Evolutionary conservation across 1,284 basidiomycete genomes (phyloP).

Genomic region (Cutaneotrichosporon arboriforme): DNA sequence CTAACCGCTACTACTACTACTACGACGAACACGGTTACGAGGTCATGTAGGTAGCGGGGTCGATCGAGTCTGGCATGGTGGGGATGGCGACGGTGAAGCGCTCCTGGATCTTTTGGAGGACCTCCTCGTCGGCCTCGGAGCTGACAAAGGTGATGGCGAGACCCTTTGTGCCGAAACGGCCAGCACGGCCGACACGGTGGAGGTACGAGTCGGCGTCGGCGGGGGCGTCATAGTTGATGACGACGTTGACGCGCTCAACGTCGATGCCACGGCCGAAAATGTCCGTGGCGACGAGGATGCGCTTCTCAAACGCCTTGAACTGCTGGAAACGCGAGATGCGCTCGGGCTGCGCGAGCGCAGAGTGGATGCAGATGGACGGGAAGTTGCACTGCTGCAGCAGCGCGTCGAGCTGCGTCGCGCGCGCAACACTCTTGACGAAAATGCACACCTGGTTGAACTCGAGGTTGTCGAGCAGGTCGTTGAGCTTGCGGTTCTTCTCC

Average conservation of each 20-base stretch:
- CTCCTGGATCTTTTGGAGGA: constrained; percentile 58
- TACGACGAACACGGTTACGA: constrained; percentile 21
- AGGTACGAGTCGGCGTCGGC: constrained; percentile 96
- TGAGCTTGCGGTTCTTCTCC: constrained; percentile 95
- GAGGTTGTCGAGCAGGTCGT: constrained; percentile 89
- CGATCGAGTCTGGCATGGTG: constrained; percentile 43
- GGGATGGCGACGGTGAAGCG: constrained; percentile 49
- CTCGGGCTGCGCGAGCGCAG: constrained; percentile 88
- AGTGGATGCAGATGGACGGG: constrained; percentile 96
- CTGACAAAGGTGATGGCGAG: constrained; percentile 97
- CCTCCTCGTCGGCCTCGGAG: constrained; percentile 84
- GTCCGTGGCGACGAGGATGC: constrained; percentile 94
- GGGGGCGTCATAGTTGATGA: constrained; percentile 93
- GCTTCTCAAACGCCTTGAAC: constrained; percentile 99
- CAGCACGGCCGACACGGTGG: constrained; percentile 97
- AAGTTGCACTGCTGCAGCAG: constrained; percentile 96
- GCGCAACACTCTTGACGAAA: constrained; percentile 95
- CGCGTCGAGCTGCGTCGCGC: constrained; percentile 95
- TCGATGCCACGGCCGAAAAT: constrained; percentile 97
- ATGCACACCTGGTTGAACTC: constrained; percentile 99
- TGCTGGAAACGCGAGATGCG: constrained; percentile 96
- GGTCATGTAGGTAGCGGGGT: constrained; percentile 46
- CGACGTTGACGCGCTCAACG: constrained; percentile 95
- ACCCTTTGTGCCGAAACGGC: constrained; percentile 99
- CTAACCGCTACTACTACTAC: too few species aligned